Base-by-base conservation (phyloP, 192 early-diverging fungal genomes). In the Ambispora gerdemannii region DNA sequence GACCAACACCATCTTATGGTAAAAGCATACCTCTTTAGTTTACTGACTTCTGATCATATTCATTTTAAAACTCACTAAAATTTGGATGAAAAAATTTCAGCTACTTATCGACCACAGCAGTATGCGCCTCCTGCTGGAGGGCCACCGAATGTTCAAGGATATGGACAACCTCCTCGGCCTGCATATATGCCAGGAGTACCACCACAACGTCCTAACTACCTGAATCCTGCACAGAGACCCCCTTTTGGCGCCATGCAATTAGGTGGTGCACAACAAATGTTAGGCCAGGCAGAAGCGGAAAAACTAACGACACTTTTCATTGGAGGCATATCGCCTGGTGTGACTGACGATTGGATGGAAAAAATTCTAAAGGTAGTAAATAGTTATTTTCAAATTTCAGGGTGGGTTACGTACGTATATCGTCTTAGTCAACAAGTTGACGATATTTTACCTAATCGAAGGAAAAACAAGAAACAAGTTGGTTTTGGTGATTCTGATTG, bases 241-340 rank as follows among this genome's bases (percentile, higher is more conserved):
- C 22, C 22, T 11, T 69, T 47, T 56, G 51, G 51, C 1, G 30
- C 10, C 22, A 30, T 52, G 22, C 51, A 17, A 19, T 1, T 49
- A 4, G 56, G 55, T 13, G 28, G 34, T 32, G 19, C 38, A 6
- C 50, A 31, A 36, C 10, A 53, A 67, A 34, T 15, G 17, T 25
- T 1, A 20, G 51, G 7, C 25, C 36, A 10, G 43, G 43, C 68
- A 32, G 68, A 70, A 50, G 43, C 73, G 1, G 86, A 88, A 25
- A 91, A 88, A 70, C 75, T 89, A 50, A 86, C 85, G 17, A 90
- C 88, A 7, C 63, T 91, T 7, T 92, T 89, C 72, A 84, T 92
- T 52, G 86, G 85, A 31, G 80, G 80, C 3, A 92, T 91, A 64
- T 76, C 87, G 2, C 82, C 88, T 19, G 91, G 90, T 1, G 80